These are phyloP conservation scores for Petunia secreta DNA, from an alignment of 257 asterid genomes.

Conservation along the genomic window DNA sequence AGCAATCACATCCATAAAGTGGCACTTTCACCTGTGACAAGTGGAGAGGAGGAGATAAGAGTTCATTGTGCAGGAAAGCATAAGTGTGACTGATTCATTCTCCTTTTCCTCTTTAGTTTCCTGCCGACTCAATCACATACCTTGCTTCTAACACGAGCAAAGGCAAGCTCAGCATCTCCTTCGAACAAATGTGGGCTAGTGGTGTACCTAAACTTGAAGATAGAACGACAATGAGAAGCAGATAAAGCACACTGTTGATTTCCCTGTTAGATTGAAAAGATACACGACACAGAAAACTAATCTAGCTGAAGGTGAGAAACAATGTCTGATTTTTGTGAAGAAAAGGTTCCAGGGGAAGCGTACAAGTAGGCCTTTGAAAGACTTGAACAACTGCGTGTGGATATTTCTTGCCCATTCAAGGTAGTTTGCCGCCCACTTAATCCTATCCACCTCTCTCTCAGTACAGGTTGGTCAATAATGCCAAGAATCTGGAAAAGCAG, in stretches of 20 bases:
- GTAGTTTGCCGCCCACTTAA: conserved; percentile 73
- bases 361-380: conserved; percentile 90
- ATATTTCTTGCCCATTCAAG: conserved; percentile 76
- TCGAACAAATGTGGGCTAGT: conserved; percentile 97
- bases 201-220: conserved; percentile 64
- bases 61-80: conserved; percentile 2
- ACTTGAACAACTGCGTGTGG: conserved; percentile 76
- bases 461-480: conserved; percentile 88
- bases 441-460: conserved; percentile 96
- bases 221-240: conserved; percentile 7
- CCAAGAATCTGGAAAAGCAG: conserved; percentile 72
- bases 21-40: conserved; percentile 89
- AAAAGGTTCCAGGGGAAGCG: conserved; percentile 26
- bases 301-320: conserved; percentile 8
- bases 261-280: not conserved
- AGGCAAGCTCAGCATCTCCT: conserved; percentile 86
- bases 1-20: conserved; percentile 95
- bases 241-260: conserved; percentile 21
- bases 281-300: not conserved
- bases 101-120: conserved; percentile 23
- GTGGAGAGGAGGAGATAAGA: not conserved
- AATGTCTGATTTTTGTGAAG: conserved; percentile 19
- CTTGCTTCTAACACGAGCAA: conserved; percentile 82
- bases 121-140: conserved; percentile 35
- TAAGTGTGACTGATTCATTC: conserved; percentile 5